Evolutionary conservation across 2,329 filamentous ascomycete species (phyloP).

Genomic region (Colletotrichum costaricense): DNA sequence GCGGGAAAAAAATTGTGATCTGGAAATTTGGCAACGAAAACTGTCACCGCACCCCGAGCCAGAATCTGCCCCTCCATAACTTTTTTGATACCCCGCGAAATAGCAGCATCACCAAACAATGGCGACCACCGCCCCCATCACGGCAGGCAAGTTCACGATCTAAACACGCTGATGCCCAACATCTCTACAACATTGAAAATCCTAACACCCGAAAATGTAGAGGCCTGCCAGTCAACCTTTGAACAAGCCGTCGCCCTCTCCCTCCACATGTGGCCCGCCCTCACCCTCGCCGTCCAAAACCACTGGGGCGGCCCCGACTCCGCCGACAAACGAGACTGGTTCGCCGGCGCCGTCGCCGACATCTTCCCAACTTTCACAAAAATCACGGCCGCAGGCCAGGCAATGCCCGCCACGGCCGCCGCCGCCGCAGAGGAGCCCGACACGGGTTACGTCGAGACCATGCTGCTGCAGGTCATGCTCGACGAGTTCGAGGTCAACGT

Average conservation of each 20-base stretch:
- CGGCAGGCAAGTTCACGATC: conserved; percentile 21
- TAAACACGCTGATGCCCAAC: too few species aligned
- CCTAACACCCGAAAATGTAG: background rate
- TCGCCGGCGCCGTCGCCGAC: conserved; percentile 87
- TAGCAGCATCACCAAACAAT: conserved; percentile 22
- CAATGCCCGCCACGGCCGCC: conserved; percentile 38
- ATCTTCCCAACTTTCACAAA: conserved; percentile 77
- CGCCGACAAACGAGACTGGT: conserved; percentile 93
- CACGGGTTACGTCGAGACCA: conserved; percentile 82
- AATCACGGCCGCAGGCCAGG: conserved; percentile 43
- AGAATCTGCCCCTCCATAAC: conserved; percentile 25
- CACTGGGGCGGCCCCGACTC: conserved; percentile 89
- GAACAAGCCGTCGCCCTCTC: conserved; percentile 89
- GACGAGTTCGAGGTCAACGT: conserved; percentile 96
- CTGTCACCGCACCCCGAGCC: conserved; percentile 11
- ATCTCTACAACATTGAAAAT: too few species aligned
- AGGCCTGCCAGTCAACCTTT: conserved; percentile 68
- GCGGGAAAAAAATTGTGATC: conserved; percentile 25
- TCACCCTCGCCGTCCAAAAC: conserved; percentile 87
- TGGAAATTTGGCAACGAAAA: conserved; percentile 8
- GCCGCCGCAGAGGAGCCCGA: conserved; percentile 66
- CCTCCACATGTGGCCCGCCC: conserved; percentile 88
- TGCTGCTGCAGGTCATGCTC: conserved; percentile 89
- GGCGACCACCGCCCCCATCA: conserved; percentile 30
- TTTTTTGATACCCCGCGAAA: conserved; percentile 22